Evolutionary conservation across 2,329 filamentous ascomycete species (phyloP).

Genomic region (Pseudophaeomoniella oleicola): DNA sequence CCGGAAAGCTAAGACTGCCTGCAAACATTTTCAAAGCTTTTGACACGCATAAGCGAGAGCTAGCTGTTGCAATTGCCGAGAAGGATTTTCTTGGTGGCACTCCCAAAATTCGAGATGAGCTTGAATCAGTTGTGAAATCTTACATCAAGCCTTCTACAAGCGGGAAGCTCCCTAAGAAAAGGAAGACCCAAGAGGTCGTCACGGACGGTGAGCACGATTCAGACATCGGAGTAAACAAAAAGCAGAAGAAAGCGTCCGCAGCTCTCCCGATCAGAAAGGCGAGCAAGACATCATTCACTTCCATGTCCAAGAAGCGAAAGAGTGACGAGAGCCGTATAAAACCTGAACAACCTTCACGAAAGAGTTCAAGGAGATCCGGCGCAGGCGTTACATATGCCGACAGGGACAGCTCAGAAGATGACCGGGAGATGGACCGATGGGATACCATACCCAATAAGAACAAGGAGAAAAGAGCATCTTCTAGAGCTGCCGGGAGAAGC

Average conservation of each 20-base stretch:
- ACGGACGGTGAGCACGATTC: conserved; percentile 6
- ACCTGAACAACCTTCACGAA: conserved; percentile 17
- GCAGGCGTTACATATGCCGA: conserved; percentile 26
- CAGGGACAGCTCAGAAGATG: conserved; percentile 28
- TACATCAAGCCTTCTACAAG: conserved; percentile 38
- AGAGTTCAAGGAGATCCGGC: conserved; percentile 21
- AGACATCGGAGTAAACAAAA: conserved; percentile 10
- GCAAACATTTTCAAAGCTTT: conserved; percentile 63
- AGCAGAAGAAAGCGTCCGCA: conserved; percentile 6
- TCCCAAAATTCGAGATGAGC: conserved; percentile 56
- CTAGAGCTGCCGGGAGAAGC: not conserved
- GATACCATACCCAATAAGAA: conserved; percentile 5
- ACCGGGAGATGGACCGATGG: conserved; percentile 23
- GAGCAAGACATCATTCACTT: conserved; percentile 4
- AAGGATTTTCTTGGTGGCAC: conserved; percentile 60
- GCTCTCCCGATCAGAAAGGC: conserved; percentile 8
- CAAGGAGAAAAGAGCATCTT: not conserved
- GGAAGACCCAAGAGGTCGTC: conserved; percentile 14
- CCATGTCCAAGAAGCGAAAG: conserved; percentile 20
- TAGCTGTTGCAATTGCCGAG: conserved; percentile 72
- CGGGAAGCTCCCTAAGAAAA: conserved; percentile 28
- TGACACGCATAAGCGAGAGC: conserved; percentile 49
- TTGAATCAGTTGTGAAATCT: conserved; percentile 63
- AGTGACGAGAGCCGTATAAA: conserved; percentile 12
- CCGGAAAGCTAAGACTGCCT: conserved; percentile 68